Evolutionary conservation across 345 rosid genomes (phyloP).

Genomic region (Populus alba): DNA sequence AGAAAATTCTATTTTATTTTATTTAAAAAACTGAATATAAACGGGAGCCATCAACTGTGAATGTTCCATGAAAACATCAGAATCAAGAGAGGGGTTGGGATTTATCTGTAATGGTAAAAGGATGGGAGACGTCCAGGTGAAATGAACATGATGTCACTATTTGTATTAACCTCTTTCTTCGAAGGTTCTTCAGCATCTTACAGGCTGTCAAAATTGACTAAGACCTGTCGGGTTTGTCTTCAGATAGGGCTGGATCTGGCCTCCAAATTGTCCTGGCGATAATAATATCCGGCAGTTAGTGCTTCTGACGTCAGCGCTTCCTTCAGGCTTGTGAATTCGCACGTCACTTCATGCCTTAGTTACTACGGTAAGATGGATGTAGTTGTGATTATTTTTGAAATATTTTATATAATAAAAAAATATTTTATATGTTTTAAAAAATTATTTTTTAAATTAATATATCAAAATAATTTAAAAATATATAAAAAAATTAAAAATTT

Average conservation of each 20-base stretch:
- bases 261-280: neutral
- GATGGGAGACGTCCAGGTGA: neutral
- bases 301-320: neutral
- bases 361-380: too few species aligned
- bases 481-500: too few species aligned
- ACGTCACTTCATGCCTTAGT: neutral
- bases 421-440: too few species aligned
- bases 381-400: too few species aligned
- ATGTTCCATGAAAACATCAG: neutral
- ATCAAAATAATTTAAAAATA: too few species aligned
- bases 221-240: neutral
- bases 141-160: neutral
- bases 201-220: neutral
- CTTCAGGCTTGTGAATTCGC: neutral
- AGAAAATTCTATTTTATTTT: too few species aligned
- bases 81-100: neutral
- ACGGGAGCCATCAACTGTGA: neutral
- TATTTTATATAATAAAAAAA: too few species aligned
- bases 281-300: neutral
- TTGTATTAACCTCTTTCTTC: neutral
- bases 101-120: neutral
- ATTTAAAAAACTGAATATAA: too few species aligned
- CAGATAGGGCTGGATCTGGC: neutral
- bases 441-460: too few species aligned
- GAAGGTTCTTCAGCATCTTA: neutral